phyloP scores from a whole-genome alignment of 2,329 filamentous ascomycete genomes.

The Paecilomyces sp. region DNA sequence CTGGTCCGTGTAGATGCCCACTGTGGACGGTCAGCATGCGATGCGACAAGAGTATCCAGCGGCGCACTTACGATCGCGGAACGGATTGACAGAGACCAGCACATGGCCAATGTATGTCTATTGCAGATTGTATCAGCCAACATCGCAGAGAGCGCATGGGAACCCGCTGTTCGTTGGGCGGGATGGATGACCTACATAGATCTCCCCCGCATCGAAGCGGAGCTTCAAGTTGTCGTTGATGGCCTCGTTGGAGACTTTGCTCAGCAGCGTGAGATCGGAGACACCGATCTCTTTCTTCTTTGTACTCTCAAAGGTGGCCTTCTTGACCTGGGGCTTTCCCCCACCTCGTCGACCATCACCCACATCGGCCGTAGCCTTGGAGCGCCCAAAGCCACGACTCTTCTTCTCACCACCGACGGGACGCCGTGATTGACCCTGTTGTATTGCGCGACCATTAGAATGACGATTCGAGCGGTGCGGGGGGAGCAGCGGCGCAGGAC shows the following conservation, averaged over 20 bases:
- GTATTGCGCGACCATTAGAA: not conserved
- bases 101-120: slow-evolving; percentile 98
- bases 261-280: slow-evolving; percentile 92
- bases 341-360: slow-evolving; percentile 38
- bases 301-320: slow-evolving; percentile 88
- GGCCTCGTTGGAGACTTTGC: slow-evolving; percentile 97
- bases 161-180: slow-evolving; percentile 1
- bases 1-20: slow-evolving; percentile 94
- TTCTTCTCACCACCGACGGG: slow-evolving; percentile 36
- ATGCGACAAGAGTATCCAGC: not conserved
- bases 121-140: slow-evolving; percentile 3
- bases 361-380: slow-evolving; percentile 34
- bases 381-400: slow-evolving; percentile 34
- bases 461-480: not conserved
- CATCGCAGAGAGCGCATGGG: not conserved
- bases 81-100: slow-evolving; percentile 96
- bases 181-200: slow-evolving; percentile 58
- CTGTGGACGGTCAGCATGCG: slow-evolving; percentile 24
- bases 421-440: slow-evolving; percentile 37
- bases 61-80: slow-evolving; percentile 65
- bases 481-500: slow-evolving; percentile 2
- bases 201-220: slow-evolving; percentile 93
- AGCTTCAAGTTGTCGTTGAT: slow-evolving; percentile 99
- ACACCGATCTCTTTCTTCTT: slow-evolving; percentile 99
- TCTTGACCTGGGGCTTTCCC: slow-evolving; percentile 69